Conservation (phyloP, 495 filamentous ascomycete genomes). For the Podospora tetraspora region DNA sequence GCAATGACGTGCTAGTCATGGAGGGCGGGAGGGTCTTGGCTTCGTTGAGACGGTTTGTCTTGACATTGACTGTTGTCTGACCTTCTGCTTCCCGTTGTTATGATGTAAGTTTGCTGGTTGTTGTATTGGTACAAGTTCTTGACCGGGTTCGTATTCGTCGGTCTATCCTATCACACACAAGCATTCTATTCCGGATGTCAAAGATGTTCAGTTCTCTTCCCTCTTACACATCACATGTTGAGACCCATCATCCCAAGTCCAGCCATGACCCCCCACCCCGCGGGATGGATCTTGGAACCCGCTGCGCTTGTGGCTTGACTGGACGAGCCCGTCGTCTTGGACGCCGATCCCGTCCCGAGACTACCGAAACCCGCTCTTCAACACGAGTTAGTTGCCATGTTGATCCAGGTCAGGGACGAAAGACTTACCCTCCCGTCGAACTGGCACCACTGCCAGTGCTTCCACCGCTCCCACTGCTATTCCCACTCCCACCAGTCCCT, state of each 20-base stretch:
- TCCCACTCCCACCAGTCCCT: neutral
- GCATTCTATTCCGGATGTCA: neutral
- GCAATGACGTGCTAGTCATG: neutral
- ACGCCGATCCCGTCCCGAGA: neutral
- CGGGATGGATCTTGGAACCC: neutral
- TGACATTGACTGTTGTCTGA: neutral
- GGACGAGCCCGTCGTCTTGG: neutral
- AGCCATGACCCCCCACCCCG: neutral
- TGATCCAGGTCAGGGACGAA: neutral
- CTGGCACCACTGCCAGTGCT: neutral
- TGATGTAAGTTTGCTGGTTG: neutral
- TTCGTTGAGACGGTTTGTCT: neutral
- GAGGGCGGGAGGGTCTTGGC: neutral
- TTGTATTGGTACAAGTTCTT: neutral
- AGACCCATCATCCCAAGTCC: slow-evolving; percentile 6
- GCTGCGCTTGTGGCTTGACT: neutral
- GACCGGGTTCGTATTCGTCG: neutral
- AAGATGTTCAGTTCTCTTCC: neutral
- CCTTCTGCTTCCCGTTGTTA: too few relatives aligned
- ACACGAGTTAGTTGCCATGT: neutral
- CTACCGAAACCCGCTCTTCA: neutral
- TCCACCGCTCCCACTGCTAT: neutral
- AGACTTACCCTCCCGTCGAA: neutral
- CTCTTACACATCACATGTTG: neutral
- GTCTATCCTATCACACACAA: neutral